Base-by-base conservation (phyloP, 2,329 filamentous ascomycete species). In the Cordyceps tenuipes region DNA sequence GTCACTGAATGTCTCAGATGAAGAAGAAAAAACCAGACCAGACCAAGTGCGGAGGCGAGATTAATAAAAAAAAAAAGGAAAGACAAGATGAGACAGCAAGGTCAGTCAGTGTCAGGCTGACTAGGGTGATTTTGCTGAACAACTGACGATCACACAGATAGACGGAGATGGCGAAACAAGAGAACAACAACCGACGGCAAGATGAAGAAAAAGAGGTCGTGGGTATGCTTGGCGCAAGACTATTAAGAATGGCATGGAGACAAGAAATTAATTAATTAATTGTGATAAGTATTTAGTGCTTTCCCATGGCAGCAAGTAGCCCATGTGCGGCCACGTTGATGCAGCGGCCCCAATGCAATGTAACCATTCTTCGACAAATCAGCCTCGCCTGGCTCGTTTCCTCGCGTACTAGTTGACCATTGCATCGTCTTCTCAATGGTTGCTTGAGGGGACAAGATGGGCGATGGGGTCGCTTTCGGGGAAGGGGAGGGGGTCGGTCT, bases 21-120 rank as follows among this genome's bases (percentile, higher is more conserved):
- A 50, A 57, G 47, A 55, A 55, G 6, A 43, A 29, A 43, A 51
- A 29, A 43, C 2, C 23, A 39, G n/a, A 46, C 39, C 13, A 46
- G 43, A 46, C 8, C 17, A 34, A 57, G 46, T 29, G 54, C 55
- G 55, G 55, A 57, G 55, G 47, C 47, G 46, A 57, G 46, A 21
- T 31, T 48, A 44, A 50, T 43, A n/a, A 49, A 26, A 31, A 21
- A 31, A 19, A 57, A 23, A 23, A 23, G 23, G 23, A 23, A 23
- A 23, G 23, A 23, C 4, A 23, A 4, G 34, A 49, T n/a, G 29
- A 26, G 17, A 51, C 9, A 15, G 34, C 55, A 49, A 57, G 54
- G 54, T 34, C 23, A 23, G 54, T 34, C 23, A 23, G 4, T 23
- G 23, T 23, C 29, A 8, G 29, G 7, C 7, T 29, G 29, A 5